Evolutionary conservation across 2,329 filamentous ascomycete species (phyloP).

Genomic region (Curvularia lunata): DNA sequence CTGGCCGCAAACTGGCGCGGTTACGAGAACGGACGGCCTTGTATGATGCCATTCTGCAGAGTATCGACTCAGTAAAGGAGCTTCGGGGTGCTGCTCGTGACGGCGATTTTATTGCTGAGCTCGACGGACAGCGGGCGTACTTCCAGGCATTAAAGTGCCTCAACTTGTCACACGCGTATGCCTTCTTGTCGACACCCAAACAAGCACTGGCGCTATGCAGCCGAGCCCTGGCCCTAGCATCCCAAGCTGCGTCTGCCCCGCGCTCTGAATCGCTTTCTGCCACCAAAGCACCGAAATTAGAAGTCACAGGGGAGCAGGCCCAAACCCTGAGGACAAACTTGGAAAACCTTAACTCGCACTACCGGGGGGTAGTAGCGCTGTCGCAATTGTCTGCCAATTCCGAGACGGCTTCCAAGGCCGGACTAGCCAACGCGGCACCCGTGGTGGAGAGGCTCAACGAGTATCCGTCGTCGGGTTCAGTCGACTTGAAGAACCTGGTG

Average conservation of each 20-base stretch:
- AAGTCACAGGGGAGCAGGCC: slow-evolving; percentile 66
- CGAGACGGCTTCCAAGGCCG: slow-evolving; percentile 55
- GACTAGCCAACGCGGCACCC: slow-evolving; percentile 59
- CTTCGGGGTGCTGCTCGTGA: slow-evolving; percentile 90
- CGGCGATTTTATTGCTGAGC: slow-evolving; percentile 72
- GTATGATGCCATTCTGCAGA: slow-evolving; percentile 90
- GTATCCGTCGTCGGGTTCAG: slow-evolving; percentile 70
- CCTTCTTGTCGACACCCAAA: slow-evolving; percentile 71
- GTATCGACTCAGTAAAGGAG: slow-evolving; percentile 86
- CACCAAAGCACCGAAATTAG: slow-evolving; percentile 66
- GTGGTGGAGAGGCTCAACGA: slow-evolving; percentile 76
- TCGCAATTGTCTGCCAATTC: slow-evolving; percentile 65
- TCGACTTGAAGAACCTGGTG: slow-evolving; percentile 81
- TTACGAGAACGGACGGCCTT: slow-evolving; percentile 86
- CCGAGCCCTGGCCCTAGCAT: slow-evolving; percentile 69
- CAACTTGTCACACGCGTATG: slow-evolving; percentile 84
- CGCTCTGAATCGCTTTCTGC: slow-evolving; percentile 40
- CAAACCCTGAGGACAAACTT: slow-evolving; percentile 67
- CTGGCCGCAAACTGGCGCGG: slow-evolving; percentile 76
- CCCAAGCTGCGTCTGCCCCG: slow-evolving; percentile 56
- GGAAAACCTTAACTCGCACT: slow-evolving; percentile 75
- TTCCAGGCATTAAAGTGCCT: slow-evolving; percentile 90
- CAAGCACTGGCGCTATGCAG: slow-evolving; percentile 87
- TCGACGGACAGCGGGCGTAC: slow-evolving; percentile 80
- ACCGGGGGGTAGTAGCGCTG: slow-evolving; percentile 85